These are phyloP conservation scores for Schizophyllum amplum DNA, from an alignment of 1,284 basidiomycete species.

Conservation along the genomic window DNA sequence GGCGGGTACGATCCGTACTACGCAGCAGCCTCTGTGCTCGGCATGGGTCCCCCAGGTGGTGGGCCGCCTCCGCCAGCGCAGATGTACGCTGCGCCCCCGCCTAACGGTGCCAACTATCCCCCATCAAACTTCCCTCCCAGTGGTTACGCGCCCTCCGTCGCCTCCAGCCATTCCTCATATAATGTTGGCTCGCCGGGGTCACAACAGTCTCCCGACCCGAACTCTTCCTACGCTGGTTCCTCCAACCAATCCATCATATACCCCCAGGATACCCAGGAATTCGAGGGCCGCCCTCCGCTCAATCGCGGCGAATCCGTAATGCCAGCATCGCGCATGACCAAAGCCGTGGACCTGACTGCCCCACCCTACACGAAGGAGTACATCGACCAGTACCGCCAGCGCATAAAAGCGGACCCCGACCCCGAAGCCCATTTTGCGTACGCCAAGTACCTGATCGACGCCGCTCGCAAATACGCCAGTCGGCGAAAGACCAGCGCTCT, in stretches of 20 bases:
- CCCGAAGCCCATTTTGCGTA: conserved; percentile 98
- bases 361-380: conserved; percentile 94
- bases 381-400: conserved; percentile 93
- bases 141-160: conserved; percentile 9
- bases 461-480: conserved; percentile 86
- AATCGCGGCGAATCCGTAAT: conserved; percentile 50
- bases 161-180: conserved; percentile 11
- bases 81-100: background rate
- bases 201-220: background rate
- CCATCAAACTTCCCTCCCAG: conserved; percentile 14
- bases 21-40: conserved; percentile 74
- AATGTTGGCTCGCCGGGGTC: conserved; percentile 7
- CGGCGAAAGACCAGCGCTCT: conserved; percentile 69
- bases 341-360: conserved; percentile 78
- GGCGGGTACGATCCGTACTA: conserved; percentile 49
- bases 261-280: conserved; percentile 33
- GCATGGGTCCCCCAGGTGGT: conserved; percentile 52
- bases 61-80: conserved; percentile 26
- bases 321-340: conserved; percentile 61
- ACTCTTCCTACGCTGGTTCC: conserved; percentile 16
- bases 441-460: conserved; percentile 97
- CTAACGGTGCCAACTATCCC: background rate
- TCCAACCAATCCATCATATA: conserved; percentile 8
- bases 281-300: conserved; percentile 49
- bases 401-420: conserved; percentile 97